phyloP scores from a whole-genome alignment of 2,329 filamentous ascomycete genomes.

The Alternaria angustiovoidea region DNA sequence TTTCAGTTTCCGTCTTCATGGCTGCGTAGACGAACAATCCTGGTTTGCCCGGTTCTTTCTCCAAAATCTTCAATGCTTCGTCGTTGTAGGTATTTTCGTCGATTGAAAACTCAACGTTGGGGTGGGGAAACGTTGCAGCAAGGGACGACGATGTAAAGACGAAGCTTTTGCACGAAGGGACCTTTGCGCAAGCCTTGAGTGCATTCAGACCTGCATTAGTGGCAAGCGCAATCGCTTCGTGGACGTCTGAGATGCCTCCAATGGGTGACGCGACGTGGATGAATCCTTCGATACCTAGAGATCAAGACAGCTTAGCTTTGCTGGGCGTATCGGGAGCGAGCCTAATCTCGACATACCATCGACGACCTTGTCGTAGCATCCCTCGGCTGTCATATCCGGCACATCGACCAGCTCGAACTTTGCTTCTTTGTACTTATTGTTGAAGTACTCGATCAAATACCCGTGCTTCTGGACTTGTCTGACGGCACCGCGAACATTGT shows the following conservation, averaged over 20 bases:
- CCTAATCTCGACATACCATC: constrained; percentile 29
- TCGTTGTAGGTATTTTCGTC: constrained; percentile 51
- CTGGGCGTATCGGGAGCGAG: not conserved
- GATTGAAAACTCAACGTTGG: constrained; percentile 47
- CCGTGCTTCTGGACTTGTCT: constrained; percentile 39
- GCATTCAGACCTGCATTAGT: constrained; percentile 50
- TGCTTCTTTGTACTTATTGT: constrained; percentile 27
- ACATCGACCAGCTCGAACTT: constrained; percentile 43
- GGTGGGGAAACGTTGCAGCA: constrained; percentile 46
- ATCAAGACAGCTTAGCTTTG: not conserved
- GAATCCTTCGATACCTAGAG: constrained; percentile 48
- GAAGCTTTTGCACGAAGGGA: constrained; percentile 54
- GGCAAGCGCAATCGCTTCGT: constrained; percentile 55
- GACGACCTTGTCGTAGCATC: constrained; percentile 37
- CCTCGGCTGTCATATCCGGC: constrained; percentile 36
- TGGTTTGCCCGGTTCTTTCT: constrained; percentile 26
- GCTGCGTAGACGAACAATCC: constrained; percentile 53
- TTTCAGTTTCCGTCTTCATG: constrained; percentile 58
- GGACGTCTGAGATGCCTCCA: constrained; percentile 42
- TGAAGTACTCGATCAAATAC: constrained; percentile 44
- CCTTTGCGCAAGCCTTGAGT: constrained; percentile 53
- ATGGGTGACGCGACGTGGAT: constrained; percentile 57
- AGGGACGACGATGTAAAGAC: constrained; percentile 56
- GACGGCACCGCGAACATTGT: constrained; percentile 47
- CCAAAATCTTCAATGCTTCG: constrained; percentile 41